Conservation (phyloP, 176 grass and related monocot genomes). For the Oryza rufipogon region DNA sequence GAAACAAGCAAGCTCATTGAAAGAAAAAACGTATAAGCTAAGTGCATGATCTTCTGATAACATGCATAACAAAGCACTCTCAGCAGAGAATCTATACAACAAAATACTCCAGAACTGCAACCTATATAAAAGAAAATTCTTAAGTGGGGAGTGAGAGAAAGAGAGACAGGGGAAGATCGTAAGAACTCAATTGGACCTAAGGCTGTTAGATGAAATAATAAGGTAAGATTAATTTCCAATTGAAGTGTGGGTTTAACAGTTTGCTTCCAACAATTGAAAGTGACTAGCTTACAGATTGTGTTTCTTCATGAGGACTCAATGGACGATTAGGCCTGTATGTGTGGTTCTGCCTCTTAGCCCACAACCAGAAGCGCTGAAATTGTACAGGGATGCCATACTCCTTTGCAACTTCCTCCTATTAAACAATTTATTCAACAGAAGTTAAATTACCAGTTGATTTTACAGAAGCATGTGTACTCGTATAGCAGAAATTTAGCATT, state of each 20-base stretch:
- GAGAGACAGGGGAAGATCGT: no score
- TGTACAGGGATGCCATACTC: constrained; percentile 86
- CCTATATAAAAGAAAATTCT: not conserved
- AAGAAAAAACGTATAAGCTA: not conserved
- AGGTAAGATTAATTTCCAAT: not conserved
- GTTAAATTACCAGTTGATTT: constrained; percentile 1
- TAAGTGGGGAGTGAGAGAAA: no score
- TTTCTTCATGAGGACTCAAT: constrained; percentile 62
- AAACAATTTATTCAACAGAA: constrained; percentile 17
- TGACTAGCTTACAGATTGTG: constrained; percentile 63
- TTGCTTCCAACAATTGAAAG: constrained; percentile 26
- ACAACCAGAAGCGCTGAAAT: constrained; percentile 83
- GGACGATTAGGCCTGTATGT: constrained; percentile 79
- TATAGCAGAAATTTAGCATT: not conserved
- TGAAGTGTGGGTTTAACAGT: not conserved
- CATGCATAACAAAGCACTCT: not conserved
- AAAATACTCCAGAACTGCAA: constrained; percentile 12
- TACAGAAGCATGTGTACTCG: constrained; percentile 2
- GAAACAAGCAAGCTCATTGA: constrained; percentile 29
- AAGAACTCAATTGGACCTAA: constrained; percentile 11
- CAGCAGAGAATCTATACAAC: constrained; percentile 8
- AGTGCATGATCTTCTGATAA: not conserved
- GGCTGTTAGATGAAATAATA: constrained; percentile 4
- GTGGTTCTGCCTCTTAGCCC: constrained; percentile 92
- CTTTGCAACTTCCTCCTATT: constrained; percentile 81